Percentiles rank a stretch among this genome's conserved stretches.
Evolutionary conservation across 371 early-diverging fungal genomes (phyloP).

Genomic region (Apophysomyces trapeziformis): DNA sequence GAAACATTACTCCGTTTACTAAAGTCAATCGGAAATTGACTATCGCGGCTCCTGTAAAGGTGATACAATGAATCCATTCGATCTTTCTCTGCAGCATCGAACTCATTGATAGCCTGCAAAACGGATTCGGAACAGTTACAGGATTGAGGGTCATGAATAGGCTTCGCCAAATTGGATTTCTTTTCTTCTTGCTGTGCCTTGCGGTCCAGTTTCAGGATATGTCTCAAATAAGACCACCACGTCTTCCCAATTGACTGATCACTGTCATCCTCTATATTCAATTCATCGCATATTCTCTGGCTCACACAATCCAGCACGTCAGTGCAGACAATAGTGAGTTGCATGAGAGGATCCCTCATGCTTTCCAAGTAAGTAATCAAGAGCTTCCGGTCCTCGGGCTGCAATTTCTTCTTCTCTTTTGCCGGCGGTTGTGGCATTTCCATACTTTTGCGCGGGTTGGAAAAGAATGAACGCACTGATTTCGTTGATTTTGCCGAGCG

Average conservation of each 20-base stretch:
- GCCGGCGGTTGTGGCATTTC: slow-evolving; percentile 24
- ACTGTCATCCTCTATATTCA: slow-evolving; percentile 57
- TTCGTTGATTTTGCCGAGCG: not conserved
- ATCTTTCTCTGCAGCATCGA: slow-evolving; percentile 21
- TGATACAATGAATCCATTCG: slow-evolving; percentile 24
- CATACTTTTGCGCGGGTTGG: not conserved
- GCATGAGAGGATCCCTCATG: slow-evolving; percentile 58
- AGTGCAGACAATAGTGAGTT: slow-evolving; percentile 52
- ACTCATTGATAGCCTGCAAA: slow-evolving; percentile 12
- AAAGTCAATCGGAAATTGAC: slow-evolving; percentile 46
- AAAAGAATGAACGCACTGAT: slow-evolving; percentile 6
- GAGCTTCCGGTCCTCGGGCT: slow-evolving; percentile 55
- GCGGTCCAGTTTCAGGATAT: slow-evolving; percentile 27
- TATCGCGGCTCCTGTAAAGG: slow-evolving; percentile 39
- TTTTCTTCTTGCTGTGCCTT: slow-evolving; percentile 16
- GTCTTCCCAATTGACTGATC: slow-evolving; percentile 42
- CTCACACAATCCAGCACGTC: slow-evolving; percentile 53
- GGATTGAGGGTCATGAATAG: slow-evolving; percentile 14
- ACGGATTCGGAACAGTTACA: slow-evolving; percentile 17
- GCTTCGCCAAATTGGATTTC: not conserved
- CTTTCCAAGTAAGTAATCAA: slow-evolving; percentile 61
- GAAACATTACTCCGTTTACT: slow-evolving; percentile 65
- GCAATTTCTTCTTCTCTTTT: slow-evolving; percentile 54
- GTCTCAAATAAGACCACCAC: slow-evolving; percentile 39
- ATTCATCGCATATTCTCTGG: slow-evolving; percentile 44